Conservation (phyloP, 768 basidiomycete genomes). For the Pulveroboletus frians region DNA sequence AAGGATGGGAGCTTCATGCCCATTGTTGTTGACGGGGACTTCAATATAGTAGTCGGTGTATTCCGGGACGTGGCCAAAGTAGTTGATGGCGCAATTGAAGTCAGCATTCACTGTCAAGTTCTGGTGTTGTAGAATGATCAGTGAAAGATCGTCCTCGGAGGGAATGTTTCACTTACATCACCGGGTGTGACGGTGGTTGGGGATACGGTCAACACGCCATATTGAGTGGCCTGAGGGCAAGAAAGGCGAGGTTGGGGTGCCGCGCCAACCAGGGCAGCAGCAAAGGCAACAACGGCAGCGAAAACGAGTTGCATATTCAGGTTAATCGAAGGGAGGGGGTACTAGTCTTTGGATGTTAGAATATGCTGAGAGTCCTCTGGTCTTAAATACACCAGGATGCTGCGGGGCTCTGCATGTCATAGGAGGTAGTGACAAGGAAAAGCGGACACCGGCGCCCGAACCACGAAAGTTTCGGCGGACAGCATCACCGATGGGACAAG, state of each 20-base stretch:
- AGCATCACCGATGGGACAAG: background rate
- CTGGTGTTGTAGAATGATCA: conserved; percentile 11
- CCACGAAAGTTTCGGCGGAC: background rate
- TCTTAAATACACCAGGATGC: conserved; percentile 8
- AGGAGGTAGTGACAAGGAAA: background rate
- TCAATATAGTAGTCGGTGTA: conserved; percentile 33
- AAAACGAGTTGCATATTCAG: conserved; percentile 18
- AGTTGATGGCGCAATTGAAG: conserved; percentile 25
- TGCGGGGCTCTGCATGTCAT: background rate
- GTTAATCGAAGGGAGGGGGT: background rate
- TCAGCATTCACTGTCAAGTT: conserved; percentile 17
- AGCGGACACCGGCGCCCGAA: background rate
- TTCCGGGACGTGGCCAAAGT: conserved; percentile 14
- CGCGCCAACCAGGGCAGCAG: conserved; percentile 13
- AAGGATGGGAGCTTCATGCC: conserved; percentile 28
- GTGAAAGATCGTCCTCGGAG: background rate
- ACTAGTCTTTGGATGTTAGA: background rate
- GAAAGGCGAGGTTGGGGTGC: conserved; percentile 17
- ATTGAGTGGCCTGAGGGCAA: conserved; percentile 22
- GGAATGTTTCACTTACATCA: conserved; percentile 13
- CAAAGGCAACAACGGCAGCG: conserved; percentile 6
- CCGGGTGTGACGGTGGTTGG: conserved; percentile 22
- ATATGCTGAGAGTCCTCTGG: background rate
- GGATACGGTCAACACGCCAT: conserved; percentile 14
- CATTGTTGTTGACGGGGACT: conserved; percentile 29